Evolutionary conservation across 805 yeast species (phyloP), one percentile per base, ranked within the genome.

Genomic region (Saturnispora gosingensis): DNA sequence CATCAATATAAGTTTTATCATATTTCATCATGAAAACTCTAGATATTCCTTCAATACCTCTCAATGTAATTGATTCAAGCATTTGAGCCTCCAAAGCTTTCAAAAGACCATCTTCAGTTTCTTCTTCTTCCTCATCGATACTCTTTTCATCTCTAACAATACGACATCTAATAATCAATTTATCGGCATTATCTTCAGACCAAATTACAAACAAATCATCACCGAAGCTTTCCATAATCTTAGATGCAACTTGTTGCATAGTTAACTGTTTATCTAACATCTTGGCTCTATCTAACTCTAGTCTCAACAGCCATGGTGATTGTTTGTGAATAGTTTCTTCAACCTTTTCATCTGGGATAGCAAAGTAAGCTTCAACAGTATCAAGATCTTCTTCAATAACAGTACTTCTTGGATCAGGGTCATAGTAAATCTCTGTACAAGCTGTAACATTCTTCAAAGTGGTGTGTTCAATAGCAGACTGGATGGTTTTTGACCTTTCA

Each of bases 171-270:
- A 93, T 86, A 56, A 93, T 84, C 70, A 93, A 83, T 70, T 89
- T 90, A 59, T 91, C 97, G 44, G 97, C 97, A 63, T 93, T 91
- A 74, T 93, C 99, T 76, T 95, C 99, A 46, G 97, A 88, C 98
- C 99, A 93, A 64, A 93, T 93, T 40, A 93, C 96, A 63, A 91
- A 93, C 71, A 93, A 72, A 70, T 93, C 99, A 61, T 89, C 95
- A 50, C 90, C 95, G 68, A 93, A 93, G 56, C 87, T 84, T 64
- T 87, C 90, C 57, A 89, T 84, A 55, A 93, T 93, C 74, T 85
- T 89, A 61, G 89, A 95, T 27, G 99, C 97, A 52, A 93, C 98
- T 73, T 93, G 97, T 58, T 95, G 87, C 97, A 95, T 93, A 4
- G 96, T 88, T 66, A 93, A 78, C 69, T 93, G 97, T 70, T 93